Evolutionary conservation across 352 stramenopile genomes (phyloP).

Genomic region (Phytophthora capsici): DNA sequence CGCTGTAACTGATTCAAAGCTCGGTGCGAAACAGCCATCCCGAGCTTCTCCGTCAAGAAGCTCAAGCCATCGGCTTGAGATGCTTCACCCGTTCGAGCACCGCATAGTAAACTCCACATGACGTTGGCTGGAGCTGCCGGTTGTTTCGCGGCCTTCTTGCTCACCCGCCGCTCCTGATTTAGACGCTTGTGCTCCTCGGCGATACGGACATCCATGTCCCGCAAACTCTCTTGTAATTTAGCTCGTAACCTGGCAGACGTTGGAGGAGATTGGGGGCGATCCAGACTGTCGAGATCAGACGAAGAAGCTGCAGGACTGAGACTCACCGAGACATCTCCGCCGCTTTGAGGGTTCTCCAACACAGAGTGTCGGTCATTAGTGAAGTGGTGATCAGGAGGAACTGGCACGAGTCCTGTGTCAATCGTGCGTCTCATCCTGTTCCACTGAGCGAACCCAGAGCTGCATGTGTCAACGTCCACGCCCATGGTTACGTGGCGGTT

Average conservation of each 20-base stretch:
- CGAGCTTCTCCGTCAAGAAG: conserved; percentile 63
- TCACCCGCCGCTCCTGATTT: conserved; percentile 34
- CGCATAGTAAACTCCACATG: conserved; percentile 77
- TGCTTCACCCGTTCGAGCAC: conserved; percentile 34
- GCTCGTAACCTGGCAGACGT: conserved; percentile 58
- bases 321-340: conserved; percentile 26
- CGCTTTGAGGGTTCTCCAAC: conserved; percentile 51
- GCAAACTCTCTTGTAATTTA: conserved; percentile 66
- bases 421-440: conserved; percentile 49
- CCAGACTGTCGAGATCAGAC: conserved; percentile 38
- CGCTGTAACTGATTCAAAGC: conserved; percentile 82
- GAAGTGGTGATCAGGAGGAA: conserved; percentile 38
- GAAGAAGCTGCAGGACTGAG: conserved; percentile 36
- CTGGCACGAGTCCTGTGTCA: conserved; percentile 44
- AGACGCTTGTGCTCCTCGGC: conserved; percentile 50
- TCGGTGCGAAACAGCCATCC: conserved; percentile 64
- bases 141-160: conserved; percentile 39
- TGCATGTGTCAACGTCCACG: background rate
- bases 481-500: conserved; percentile 20
- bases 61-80: conserved; percentile 61
- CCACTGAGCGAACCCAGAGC: conserved; percentile 53
- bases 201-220: conserved; percentile 66
- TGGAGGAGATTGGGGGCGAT: conserved; percentile 23
- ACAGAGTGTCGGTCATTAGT: conserved; percentile 7
- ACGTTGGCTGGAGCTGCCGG: conserved; percentile 34